These are phyloP conservation scores for Lotmaria passim DNA, from an alignment of 208 protist species.

Conservation along the genomic window DNA sequence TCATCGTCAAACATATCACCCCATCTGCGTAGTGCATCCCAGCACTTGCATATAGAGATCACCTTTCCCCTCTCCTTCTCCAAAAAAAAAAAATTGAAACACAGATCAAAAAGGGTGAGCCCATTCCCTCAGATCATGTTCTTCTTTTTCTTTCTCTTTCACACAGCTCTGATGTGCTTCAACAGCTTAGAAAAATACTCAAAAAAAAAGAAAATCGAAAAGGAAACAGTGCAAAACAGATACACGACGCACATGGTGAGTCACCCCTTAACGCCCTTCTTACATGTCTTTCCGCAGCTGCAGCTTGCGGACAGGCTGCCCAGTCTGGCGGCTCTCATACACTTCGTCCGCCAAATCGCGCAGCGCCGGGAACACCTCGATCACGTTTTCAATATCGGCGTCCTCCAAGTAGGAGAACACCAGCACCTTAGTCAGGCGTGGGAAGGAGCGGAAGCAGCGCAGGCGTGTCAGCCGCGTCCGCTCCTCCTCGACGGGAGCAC, in stretches of 20 bases:
- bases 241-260: no score
- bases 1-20: no score
- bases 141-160: no score
- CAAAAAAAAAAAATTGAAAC: no score
- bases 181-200: no score
- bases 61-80: no score
- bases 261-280: background rate
- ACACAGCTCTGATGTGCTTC: no score
- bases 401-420: conserved; percentile 59
- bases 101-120: no score
- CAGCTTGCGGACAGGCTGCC: conserved; percentile 29
- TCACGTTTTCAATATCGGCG: conserved; percentile 40
- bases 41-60: no score
- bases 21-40: no score
- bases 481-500: conserved; percentile 29
- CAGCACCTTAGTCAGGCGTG: conserved; percentile 48
- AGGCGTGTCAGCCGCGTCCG: conserved; percentile 36
- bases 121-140: no score
- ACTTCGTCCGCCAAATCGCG: conserved; percentile 46
- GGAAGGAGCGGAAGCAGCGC: conserved; percentile 64
- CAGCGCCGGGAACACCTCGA: conserved; percentile 55
- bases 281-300: conserved; percentile 14
- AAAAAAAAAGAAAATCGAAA: background rate
- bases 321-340: conserved; percentile 29
- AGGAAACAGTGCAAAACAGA: background rate